These are phyloP conservation scores for Globisporangium heterothallicum DNA, from an alignment of 352 stramenopile species.

Conservation along the genomic window DNA sequence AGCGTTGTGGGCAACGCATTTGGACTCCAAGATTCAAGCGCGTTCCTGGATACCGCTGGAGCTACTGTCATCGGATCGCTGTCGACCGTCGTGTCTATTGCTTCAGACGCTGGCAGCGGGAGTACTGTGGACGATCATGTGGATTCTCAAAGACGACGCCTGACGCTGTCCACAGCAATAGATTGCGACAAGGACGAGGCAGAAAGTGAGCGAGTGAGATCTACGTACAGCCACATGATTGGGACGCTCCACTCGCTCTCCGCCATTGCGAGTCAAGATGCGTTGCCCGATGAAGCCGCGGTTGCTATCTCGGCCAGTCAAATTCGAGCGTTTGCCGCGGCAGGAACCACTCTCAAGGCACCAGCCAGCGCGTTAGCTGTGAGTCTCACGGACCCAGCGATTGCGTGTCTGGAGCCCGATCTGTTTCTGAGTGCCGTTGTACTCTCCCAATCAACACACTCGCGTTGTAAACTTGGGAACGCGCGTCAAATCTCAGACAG, in stretches of 20 bases:
- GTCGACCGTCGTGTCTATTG: constrained; percentile 31
- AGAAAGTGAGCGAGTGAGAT: constrained; percentile 17
- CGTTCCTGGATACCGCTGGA: constrained; percentile 38
- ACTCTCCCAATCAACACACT: constrained; percentile 29
- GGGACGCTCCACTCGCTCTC: constrained; percentile 45
- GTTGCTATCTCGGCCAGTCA: constrained; percentile 21
- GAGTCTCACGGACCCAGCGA: constrained; percentile 33
- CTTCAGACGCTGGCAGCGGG: background rate
- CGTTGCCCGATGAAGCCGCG: constrained; percentile 34
- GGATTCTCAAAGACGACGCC: constrained; percentile 7
- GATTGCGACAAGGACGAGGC: constrained; percentile 4
- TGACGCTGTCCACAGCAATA: constrained; percentile 8
- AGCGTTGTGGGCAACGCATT: constrained; percentile 44
- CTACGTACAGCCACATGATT: constrained; percentile 29
- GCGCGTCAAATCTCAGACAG: constrained; percentile 35
- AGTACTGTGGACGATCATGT: background rate
- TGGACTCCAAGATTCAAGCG: constrained; percentile 21
- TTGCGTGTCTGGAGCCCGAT: constrained; percentile 36
- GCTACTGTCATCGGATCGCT: constrained; percentile 39
- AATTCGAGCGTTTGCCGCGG: constrained; percentile 30
- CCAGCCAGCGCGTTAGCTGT: constrained; percentile 19
- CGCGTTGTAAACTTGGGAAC: constrained; percentile 33
- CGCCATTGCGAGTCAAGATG: constrained; percentile 41
- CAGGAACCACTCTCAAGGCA: constrained; percentile 19
- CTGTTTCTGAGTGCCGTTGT: constrained; percentile 51